A percentile compares a stretch with the other conserved stretches of the same genome.
These are phyloP conservation scores for Quercus aquifolioides DNA, from an alignment of 306 rosid genomes.

Conservation along the genomic window DNA sequence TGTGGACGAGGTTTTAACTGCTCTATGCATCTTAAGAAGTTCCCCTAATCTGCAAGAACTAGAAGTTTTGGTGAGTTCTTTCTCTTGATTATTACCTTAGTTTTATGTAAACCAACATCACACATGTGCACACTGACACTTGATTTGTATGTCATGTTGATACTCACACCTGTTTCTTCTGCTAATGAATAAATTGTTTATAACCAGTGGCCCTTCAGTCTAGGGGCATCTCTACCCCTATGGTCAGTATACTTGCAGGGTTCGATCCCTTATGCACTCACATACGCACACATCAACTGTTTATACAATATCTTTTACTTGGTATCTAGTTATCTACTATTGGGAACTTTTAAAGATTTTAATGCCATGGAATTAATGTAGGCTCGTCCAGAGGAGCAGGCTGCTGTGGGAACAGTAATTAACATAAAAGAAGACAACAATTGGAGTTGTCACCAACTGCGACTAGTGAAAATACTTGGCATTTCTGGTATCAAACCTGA, in stretches of 20 bases:
- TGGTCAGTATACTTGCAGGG: too few species aligned
- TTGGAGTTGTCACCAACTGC: slow-evolving; percentile 33
- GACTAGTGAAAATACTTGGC: slow-evolving; percentile 41
- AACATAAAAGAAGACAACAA: slow-evolving; percentile 25
- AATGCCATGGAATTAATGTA: slow-evolving; percentile 16
- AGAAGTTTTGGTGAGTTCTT: slow-evolving; percentile 53
- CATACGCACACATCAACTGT: neutral
- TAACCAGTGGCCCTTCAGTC: too few species aligned
- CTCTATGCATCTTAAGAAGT: slow-evolving; percentile 50
- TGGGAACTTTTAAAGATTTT: slow-evolving; percentile 4
- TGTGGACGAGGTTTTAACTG: slow-evolving; percentile 45
- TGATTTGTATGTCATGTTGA: neutral
- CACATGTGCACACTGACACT: neutral
- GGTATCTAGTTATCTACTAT: neutral
- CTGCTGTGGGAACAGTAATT: neutral
- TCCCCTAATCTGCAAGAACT: slow-evolving; percentile 53
- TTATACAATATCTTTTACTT: neutral
- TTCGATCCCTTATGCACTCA: too few species aligned
- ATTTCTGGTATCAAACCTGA: slow-evolving; percentile 40
- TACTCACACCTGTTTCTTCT: slow-evolving; percentile 1
- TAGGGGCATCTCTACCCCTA: too few species aligned
- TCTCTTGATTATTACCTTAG: slow-evolving; percentile 7
- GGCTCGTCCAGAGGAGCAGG: slow-evolving; percentile 41
- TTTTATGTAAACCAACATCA: neutral
- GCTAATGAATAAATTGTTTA: neutral